These are phyloP conservation scores for Metschnikowia hibisci DNA, from an alignment of 805 yeast genomes.

Conservation along the genomic window DNA sequence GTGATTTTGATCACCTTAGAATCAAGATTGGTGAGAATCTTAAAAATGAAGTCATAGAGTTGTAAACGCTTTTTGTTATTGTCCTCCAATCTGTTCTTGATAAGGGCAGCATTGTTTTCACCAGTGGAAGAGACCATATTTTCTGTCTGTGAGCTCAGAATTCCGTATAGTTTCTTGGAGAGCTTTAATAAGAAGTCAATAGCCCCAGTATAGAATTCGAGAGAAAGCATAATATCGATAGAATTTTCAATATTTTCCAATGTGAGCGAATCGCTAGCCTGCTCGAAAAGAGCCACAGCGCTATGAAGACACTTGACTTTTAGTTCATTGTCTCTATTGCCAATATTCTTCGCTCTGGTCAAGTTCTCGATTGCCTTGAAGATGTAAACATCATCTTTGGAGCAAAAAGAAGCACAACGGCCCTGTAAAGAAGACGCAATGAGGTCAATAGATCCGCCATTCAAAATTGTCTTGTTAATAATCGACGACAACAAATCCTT, in stretches of 20 bases:
- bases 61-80: conserved; percentile 24
- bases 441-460: conserved; percentile 90
- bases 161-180: conserved; percentile 55
- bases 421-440: conserved; percentile 86
- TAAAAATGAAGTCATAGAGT: conserved; percentile 72
- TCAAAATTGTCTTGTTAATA: conserved; percentile 79
- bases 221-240: conserved; percentile 67
- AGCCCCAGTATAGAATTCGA: conserved; percentile 81
- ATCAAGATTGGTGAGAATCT: conserved; percentile 69
- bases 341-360: conserved; percentile 77
- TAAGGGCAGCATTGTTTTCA: conserved; percentile 6
- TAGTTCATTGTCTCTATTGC: conserved; percentile 65
- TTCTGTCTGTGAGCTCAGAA: conserved; percentile 7
- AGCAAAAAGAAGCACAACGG: conserved; percentile 91
- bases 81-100: conserved; percentile 11
- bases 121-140: conserved; percentile 7
- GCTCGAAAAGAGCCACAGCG: conserved; percentile 72
- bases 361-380: conserved; percentile 92
- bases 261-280: conserved; percentile 72
- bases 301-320: conserved; percentile 62
- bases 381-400: conserved; percentile 87
- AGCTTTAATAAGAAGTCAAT: conserved; percentile 76
- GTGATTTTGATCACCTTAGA: conserved; percentile 49
- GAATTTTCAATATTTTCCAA: conserved; percentile 81
- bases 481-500: conserved; percentile 86